phyloP scores from a whole-genome alignment of 768 basidiomycete genomes.

The Calocera cornea region DNA sequence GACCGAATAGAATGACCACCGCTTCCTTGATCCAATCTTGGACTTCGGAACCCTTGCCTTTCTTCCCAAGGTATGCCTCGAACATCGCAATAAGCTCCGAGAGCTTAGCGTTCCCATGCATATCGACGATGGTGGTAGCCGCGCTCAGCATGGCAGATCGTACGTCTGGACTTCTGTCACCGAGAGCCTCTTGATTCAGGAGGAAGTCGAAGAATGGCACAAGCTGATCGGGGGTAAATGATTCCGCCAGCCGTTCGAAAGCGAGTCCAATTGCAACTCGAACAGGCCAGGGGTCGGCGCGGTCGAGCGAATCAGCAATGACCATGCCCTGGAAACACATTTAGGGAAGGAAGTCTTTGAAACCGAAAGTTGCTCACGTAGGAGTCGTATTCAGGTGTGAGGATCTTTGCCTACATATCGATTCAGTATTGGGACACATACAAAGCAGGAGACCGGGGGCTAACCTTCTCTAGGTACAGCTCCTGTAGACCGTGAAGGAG shows the following conservation, averaged over 20 bases:
- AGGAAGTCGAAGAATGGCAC: slow-evolving; percentile 70
- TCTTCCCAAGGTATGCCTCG: slow-evolving; percentile 51
- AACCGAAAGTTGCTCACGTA: slow-evolving; percentile 43
- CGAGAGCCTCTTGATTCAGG: slow-evolving; percentile 72
- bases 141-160: slow-evolving; percentile 79
- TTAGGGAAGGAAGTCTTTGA: slow-evolving; percentile 4
- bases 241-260: slow-evolving; percentile 53
- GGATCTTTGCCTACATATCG: slow-evolving; percentile 51
- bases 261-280: slow-evolving; percentile 59
- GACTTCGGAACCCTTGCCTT: slow-evolving; percentile 39
- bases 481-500: slow-evolving; percentile 39
- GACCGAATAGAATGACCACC: slow-evolving; percentile 85
- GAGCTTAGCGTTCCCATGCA: slow-evolving; percentile 60
- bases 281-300: slow-evolving; percentile 76
- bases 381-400: slow-evolving; percentile 85
- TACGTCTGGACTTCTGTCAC: slow-evolving; percentile 70
- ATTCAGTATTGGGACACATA: slow-evolving; percentile 4
- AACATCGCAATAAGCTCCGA: slow-evolving; percentile 67
- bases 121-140: slow-evolving; percentile 66
- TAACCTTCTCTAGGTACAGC: slow-evolving; percentile 73
- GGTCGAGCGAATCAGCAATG: slow-evolving; percentile 71
- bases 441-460: slow-evolving; percentile 6
- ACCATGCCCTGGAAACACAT: slow-evolving; percentile 67
- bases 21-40: slow-evolving; percentile 88
- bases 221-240: slow-evolving; percentile 48